Conservation (phyloP, 2,329 filamentous ascomycete genomes). For the Dactylellina leptospora region DNA sequence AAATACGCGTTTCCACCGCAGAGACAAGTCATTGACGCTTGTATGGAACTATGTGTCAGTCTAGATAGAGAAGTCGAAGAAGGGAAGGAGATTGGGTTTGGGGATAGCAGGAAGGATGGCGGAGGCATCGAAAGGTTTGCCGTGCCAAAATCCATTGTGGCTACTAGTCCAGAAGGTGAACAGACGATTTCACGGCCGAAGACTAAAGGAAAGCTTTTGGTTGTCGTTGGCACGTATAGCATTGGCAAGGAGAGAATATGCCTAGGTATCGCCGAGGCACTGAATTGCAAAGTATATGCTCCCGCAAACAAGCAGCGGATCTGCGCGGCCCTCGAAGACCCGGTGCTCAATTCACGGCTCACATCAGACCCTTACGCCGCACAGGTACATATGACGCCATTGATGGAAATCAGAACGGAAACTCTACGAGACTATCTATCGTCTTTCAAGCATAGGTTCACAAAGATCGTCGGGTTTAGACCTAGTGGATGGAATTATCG, state of each 20-base stretch:
- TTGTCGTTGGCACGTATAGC: constrained; percentile 95
- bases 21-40: constrained; percentile 83
- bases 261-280: constrained; percentile 84
- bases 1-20: constrained; percentile 94
- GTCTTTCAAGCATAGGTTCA: constrained; percentile 80
- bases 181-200: constrained; percentile 60
- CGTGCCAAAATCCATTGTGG: constrained; percentile 50
- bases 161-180: constrained; percentile 55
- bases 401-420: constrained; percentile 92
- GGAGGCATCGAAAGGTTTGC: constrained; percentile 68
- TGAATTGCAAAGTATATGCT: constrained; percentile 89
- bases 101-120: constrained; percentile 67
- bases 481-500: constrained; percentile 95
- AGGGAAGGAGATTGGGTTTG: constrained; percentile 63
- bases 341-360: constrained; percentile 78
- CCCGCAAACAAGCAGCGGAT: constrained; percentile 83
- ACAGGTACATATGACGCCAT: constrained; percentile 96
- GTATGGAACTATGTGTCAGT: constrained; percentile 84
- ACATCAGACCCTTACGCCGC: constrained; percentile 83
- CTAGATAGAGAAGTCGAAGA: constrained; percentile 72
- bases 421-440: constrained; percentile 89
- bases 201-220: constrained; percentile 75
- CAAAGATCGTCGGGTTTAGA: constrained; percentile 85
- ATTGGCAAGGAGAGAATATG: constrained; percentile 98
- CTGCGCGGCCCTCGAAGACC: constrained; percentile 83